These are phyloP conservation scores for Acarospora socialis DNA, from an alignment of 2,329 filamentous ascomycete genomes.

Conservation along the genomic window DNA sequence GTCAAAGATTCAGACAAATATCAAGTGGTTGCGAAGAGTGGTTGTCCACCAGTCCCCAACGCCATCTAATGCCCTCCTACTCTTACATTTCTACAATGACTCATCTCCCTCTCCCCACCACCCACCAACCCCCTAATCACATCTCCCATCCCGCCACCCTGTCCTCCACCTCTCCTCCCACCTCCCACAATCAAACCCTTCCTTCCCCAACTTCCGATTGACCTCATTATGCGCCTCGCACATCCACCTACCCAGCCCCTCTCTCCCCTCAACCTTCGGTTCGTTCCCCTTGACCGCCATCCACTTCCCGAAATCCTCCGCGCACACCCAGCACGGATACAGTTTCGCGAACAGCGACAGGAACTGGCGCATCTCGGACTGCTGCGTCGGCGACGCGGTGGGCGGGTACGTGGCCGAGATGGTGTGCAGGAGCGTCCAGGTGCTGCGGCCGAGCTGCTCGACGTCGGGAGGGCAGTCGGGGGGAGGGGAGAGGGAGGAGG, in stretches of 20 bases:
- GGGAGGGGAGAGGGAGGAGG: slow-evolving; percentile 27
- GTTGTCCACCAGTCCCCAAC: no score
- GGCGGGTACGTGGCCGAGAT: slow-evolving; percentile 78
- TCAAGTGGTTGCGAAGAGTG: no score
- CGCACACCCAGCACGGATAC: slow-evolving; percentile 94
- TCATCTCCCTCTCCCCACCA: no score
- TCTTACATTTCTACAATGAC: no score
- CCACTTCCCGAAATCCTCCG: slow-evolving; percentile 77
- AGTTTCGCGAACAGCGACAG: slow-evolving; percentile 67
- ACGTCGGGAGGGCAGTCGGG: slow-evolving; percentile 82
- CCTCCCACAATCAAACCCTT: slow-evolving; percentile 69
- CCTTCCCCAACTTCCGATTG: slow-evolving; percentile 69
- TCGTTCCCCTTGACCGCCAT: slow-evolving; percentile 52
- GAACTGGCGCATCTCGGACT: slow-evolving; percentile 64
- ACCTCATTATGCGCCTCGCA: slow-evolving; percentile 38
- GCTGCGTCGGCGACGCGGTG: slow-evolving; percentile 50
- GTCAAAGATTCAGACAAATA: no score
- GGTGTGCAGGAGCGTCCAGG: slow-evolving; percentile 88
- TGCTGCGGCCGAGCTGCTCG: slow-evolving; percentile 67
- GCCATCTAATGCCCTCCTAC: no score
- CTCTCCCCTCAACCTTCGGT: slow-evolving; percentile 41
- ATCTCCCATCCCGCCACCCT: slow-evolving; percentile 60
- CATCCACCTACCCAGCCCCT: slow-evolving; percentile 35
- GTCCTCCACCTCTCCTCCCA: slow-evolving; percentile 95
- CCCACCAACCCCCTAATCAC: slow-evolving; percentile 35